Evolutionary conservation across 306 rosid genomes (phyloP).

Genomic region (Boehmeria nivea): DNA sequence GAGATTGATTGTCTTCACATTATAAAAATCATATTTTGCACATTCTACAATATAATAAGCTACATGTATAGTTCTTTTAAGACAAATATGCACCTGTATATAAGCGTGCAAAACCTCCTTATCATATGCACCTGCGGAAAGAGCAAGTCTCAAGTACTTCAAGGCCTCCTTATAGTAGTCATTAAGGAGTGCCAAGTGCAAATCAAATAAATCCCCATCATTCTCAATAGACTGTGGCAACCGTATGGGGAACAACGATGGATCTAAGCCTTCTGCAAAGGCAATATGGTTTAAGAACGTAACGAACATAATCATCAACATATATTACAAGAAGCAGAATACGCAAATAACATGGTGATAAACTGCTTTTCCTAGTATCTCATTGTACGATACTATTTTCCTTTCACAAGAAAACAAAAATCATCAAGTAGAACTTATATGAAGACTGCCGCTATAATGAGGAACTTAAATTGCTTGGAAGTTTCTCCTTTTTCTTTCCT

Average conservation of each 20-base stretch:
- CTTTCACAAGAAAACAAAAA: too few relatives aligned
- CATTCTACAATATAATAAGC: too few relatives aligned
- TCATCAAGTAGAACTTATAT: too few relatives aligned
- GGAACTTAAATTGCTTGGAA: too few relatives aligned
- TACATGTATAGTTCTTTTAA: constrained; percentile 1
- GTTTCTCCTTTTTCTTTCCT: too few relatives aligned
- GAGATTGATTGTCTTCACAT: too few relatives aligned
- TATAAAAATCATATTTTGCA: too few relatives aligned
- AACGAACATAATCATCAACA: background rate
- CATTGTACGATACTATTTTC: too few relatives aligned
- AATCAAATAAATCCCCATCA: constrained; percentile 34
- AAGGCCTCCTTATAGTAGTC: constrained; percentile 49
- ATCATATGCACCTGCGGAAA: constrained; percentile 40
- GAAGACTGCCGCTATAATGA: too few relatives aligned
- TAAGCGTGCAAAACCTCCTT: constrained; percentile 63
- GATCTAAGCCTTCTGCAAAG: constrained; percentile 53
- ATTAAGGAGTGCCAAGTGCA: constrained; percentile 32
- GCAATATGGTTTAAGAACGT: constrained; percentile 9
- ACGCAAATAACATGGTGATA: background rate
- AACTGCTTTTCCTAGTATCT: too few relatives aligned
- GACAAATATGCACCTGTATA: constrained; percentile 50
- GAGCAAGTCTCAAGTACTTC: constrained; percentile 49
- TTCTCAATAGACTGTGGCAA: constrained; percentile 36
- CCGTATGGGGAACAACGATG: constrained; percentile 59
- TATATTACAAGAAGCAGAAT: background rate